Evolutionary conservation across 352 stramenopile species (phyloP).

Genomic region (Phytophthora quininea): DNA sequence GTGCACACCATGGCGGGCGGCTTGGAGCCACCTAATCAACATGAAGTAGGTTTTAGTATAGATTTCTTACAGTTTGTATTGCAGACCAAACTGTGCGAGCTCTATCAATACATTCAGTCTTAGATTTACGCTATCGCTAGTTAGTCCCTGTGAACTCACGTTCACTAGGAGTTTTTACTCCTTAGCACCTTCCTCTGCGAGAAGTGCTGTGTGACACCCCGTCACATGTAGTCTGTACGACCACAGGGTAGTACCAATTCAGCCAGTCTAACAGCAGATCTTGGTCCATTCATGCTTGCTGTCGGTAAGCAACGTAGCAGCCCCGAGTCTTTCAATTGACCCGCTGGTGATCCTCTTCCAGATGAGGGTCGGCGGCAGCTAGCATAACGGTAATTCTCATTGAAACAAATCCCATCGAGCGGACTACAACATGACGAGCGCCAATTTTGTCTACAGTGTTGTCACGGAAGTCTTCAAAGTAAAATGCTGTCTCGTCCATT

Average conservation of each 20-base stretch:
- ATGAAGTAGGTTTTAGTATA: no score
- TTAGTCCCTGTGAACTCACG: no score
- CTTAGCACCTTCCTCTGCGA: no score
- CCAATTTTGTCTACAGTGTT: constrained; percentile 21
- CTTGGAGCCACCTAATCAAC: no score
- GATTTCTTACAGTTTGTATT: no score
- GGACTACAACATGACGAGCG: constrained; percentile 22
- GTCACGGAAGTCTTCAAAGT: constrained; percentile 25
- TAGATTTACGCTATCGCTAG: no score
- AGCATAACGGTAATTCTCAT: constrained; percentile 34
- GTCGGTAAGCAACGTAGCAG: constrained; percentile 2
- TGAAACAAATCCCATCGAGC: constrained; percentile 27
- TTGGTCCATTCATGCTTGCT: constrained; percentile 6
- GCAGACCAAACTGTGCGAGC: no score
- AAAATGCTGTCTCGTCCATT: constrained; percentile 36
- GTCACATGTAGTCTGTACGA: background rate
- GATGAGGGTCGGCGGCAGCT: constrained; percentile 14
- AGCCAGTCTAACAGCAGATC: constrained; percentile 4
- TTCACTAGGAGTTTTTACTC: no score
- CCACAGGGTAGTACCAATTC: background rate
- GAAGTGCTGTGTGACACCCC: no score
- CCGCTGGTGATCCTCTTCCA: constrained; percentile 6
- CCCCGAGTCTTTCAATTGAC: background rate
- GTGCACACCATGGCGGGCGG: no score
- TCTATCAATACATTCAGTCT: no score